Evolutionary conservation across 768 basidiomycete genomes (phyloP).

Genomic region (Mycena vulgaris): DNA sequence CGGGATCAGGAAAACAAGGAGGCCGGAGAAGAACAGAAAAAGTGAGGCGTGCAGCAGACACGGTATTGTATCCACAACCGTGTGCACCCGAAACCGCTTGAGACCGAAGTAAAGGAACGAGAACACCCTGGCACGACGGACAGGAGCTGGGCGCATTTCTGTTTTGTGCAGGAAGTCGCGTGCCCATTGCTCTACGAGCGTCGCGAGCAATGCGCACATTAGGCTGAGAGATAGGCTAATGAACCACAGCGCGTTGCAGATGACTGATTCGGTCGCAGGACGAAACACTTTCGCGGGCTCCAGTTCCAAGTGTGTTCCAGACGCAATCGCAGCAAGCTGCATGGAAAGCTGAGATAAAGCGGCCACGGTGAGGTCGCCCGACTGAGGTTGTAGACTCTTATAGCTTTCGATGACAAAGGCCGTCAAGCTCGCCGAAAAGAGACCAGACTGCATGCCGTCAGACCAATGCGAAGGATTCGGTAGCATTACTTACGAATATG

Average conservation of each 20-base stretch:
- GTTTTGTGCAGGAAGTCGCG: constrained; percentile 25
- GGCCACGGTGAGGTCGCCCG: background rate
- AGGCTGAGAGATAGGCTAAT: too few species aligned
- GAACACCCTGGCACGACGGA: constrained; percentile 10
- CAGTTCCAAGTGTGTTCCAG: background rate
- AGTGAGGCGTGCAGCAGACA: constrained; percentile 22
- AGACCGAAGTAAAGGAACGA: constrained; percentile 23
- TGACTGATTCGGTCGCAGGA: background rate
- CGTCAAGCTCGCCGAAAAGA: too few species aligned
- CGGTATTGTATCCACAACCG: constrained; percentile 23
- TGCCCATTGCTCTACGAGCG: too few species aligned
- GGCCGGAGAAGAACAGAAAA: constrained; percentile 20
- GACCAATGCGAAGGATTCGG: background rate
- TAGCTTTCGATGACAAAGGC: constrained; percentile 32
- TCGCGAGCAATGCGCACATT: too few species aligned
- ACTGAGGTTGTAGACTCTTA: constrained; percentile 2
- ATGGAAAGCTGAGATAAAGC: background rate
- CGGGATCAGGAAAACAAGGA: constrained; percentile 14
- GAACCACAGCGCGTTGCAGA: too few species aligned
- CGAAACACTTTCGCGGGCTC: background rate
- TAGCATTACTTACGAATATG: constrained; percentile 15
- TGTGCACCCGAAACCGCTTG: constrained; percentile 20
- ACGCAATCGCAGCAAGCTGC: constrained; percentile 6
- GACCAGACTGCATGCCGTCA: constrained; percentile 7
- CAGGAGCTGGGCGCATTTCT: background rate